phyloP scores from a whole-genome alignment of 2,329 filamentous ascomycete species.

The Penicillium sp. region DNA sequence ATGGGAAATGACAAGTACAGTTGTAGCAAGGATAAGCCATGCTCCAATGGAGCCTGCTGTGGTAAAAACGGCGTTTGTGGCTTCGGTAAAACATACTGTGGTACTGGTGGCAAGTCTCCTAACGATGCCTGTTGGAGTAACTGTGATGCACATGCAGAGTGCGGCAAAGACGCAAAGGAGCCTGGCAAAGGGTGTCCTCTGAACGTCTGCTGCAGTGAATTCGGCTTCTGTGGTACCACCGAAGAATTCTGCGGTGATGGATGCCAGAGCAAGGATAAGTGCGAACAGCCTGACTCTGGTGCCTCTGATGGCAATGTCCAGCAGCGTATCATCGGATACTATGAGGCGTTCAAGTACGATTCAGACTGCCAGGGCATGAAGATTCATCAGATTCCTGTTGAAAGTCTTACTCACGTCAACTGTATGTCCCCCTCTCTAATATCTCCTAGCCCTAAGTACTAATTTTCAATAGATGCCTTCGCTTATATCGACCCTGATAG shows the following conservation, averaged over 20 bases:
- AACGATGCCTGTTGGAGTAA: no score
- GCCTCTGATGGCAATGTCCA: background rate
- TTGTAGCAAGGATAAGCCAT: no score
- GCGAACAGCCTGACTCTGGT: background rate
- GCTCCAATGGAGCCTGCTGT: no score
- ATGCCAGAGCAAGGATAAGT: background rate
- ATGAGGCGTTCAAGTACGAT: background rate
- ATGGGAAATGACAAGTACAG: no score
- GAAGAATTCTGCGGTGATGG: slow-evolving; percentile 13
- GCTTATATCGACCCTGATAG: slow-evolving; percentile 10
- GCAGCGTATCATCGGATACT: slow-evolving; percentile 7
- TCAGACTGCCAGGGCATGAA: no score
- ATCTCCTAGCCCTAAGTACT: no score
- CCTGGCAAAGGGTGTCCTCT: slow-evolving; percentile 31
- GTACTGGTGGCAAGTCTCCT: no score
- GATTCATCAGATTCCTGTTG: background rate
- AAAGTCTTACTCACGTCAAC: slow-evolving; percentile 3
- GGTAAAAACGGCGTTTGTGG: no score
- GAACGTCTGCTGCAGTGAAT: slow-evolving; percentile 36
- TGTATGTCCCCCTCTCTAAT: background rate
- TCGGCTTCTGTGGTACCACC: slow-evolving; percentile 21
- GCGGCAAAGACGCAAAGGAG: slow-evolving; percentile 33
- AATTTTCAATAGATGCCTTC: slow-evolving; percentile 12
- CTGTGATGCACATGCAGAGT: slow-evolving; percentile 44
- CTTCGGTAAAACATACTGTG: no score